Conservation (phyloP, 768 basidiomycete species). For the Trametes cubensis region DNA sequence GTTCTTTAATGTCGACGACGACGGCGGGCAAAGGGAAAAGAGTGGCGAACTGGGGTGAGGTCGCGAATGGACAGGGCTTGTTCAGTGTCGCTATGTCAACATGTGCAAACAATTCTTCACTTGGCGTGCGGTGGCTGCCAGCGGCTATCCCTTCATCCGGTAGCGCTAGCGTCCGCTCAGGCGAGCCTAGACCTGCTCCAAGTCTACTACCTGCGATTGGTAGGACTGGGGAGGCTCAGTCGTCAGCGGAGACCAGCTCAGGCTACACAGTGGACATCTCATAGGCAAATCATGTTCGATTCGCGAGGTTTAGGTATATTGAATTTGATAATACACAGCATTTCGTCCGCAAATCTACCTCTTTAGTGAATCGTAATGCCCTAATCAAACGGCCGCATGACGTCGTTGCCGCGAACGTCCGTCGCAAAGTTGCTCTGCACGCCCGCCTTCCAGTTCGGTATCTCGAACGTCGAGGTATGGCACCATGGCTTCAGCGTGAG, state of each 20-base stretch:
- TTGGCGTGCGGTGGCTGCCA: constrained; percentile 3
- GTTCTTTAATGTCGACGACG: constrained; percentile 42
- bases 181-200: neutral
- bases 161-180: neutral
- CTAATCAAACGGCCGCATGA: constrained; percentile 47
- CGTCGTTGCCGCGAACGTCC: constrained; percentile 47
- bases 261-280: too few species aligned
- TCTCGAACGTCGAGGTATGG: constrained; percentile 51
- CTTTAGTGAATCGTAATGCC: neutral
- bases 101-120: constrained; percentile 23
- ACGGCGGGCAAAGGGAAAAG: constrained; percentile 29
- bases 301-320: too few species aligned
- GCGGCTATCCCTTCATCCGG: neutral
- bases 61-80: constrained; percentile 9
- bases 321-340: neutral
- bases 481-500: constrained; percentile 52
- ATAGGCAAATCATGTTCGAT: too few species aligned
- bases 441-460: constrained; percentile 47
- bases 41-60: constrained; percentile 19
- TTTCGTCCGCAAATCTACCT: neutral
- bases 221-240: too few species aligned
- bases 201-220: too few species aligned
- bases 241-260: too few species aligned
- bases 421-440: constrained; percentile 50
- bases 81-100: constrained; percentile 26